Percentiles rank a stretch among this genome's conserved stretches.
Evolutionary conservation across 2,329 filamentous ascomycete species (phyloP).

Genomic region (Zymoseptoria brevis): DNA sequence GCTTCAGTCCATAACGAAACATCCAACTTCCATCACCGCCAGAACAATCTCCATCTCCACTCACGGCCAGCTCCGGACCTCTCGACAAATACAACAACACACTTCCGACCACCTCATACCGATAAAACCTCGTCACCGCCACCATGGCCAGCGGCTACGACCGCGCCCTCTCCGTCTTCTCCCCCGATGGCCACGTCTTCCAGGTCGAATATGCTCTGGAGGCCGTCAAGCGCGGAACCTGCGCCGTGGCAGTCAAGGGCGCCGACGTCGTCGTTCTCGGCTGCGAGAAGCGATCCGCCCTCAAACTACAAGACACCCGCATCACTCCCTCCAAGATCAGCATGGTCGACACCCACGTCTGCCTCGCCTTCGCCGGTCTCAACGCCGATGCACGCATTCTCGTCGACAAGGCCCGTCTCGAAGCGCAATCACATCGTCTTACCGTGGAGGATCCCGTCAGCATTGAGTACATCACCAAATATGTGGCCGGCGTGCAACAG

Average conservation of each 20-base stretch:
- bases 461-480: constrained; percentile 99
- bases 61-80: background rate
- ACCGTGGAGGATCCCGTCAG: constrained; percentile 96
- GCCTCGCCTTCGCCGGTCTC: constrained; percentile 90
- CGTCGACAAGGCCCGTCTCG: constrained; percentile 93
- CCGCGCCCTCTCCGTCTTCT: constrained; percentile 97
- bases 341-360: constrained; percentile 89
- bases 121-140: constrained; percentile 2
- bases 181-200: constrained; percentile 98
- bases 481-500: constrained; percentile 95
- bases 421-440: constrained; percentile 93
- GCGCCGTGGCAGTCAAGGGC: constrained; percentile 95
- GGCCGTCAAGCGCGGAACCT: constrained; percentile 99
- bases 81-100: background rate
- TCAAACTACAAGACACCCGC: constrained; percentile 98
- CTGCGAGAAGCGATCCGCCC: constrained; percentile 96
- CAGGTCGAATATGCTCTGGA: constrained; percentile 99
- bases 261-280: constrained; percentile 88
- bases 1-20: background rate
- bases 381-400: constrained; percentile 97
- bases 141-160: constrained; percentile 92
- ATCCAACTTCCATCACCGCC: background rate
- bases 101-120: background rate
- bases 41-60: background rate
- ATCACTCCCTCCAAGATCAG: constrained; percentile 99